phyloP scores from a whole-genome alignment of 495 filamentous ascomycete species.

The Xylaria cubensis region DNA sequence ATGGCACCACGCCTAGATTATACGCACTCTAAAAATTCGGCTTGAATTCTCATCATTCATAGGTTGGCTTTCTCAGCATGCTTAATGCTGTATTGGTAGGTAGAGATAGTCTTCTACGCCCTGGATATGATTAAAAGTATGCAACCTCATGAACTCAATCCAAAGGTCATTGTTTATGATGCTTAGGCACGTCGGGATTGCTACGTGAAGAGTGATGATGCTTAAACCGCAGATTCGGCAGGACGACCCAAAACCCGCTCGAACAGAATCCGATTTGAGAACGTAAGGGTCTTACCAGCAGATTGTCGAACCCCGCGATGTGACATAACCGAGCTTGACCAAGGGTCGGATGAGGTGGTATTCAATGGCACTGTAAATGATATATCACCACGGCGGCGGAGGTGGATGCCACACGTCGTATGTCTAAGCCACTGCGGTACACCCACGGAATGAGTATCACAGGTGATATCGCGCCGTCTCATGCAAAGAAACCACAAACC shows the following conservation, averaged over 20 bases:
- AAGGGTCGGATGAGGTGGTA: no score
- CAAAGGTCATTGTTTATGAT: neutral
- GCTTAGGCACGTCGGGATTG: no score
- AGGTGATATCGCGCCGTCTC: neutral
- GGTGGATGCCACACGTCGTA: neutral
- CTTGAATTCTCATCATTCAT: neutral
- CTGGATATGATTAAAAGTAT: neutral
- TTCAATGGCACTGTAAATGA: neutral
- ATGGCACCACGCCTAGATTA: conserved; percentile 34
- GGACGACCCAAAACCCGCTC: neutral
- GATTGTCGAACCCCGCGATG: conserved; percentile 11
- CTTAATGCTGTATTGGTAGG: neutral
- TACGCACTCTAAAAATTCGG: conserved; percentile 32
- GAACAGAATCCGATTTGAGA: neutral
- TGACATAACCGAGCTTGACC: neutral
- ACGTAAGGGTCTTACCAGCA: neutral
- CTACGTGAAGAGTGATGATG: no score
- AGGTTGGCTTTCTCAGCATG: neutral
- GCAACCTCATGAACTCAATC: neutral
- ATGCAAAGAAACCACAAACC: neutral
- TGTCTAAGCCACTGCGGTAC: neutral
- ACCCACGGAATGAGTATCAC: neutral
- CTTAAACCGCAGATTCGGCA: neutral
- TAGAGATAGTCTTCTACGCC: neutral
- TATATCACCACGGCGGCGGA: neutral